Evolutionary conservation across 2,329 filamentous ascomycete genomes (phyloP), one percentile per base, ranked within the genome.

Genomic region (Penicillium carneum): DNA sequence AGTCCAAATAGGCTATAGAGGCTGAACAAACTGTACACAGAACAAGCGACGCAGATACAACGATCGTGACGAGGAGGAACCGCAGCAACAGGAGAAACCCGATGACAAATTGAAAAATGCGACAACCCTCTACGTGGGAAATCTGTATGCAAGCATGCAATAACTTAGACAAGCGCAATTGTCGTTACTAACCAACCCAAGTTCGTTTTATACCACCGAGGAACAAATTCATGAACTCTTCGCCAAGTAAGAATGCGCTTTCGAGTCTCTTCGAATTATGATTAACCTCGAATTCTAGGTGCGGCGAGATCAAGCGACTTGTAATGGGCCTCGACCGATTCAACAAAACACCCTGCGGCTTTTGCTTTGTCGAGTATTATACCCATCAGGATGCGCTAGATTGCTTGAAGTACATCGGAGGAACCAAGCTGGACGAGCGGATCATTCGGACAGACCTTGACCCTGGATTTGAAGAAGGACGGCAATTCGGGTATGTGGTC

Each of bases 321-420:
- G 88, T 99, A 67, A 99, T 99, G 95, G 95, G 95, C 51, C 87
- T 99, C 54, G 95, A 99, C 77, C 90, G 95, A 60, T 97, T 95
- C 83, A 91, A 90, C 79, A 99, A 99, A 83, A 99, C 95, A 0
- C 95, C 95, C 1, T 99, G 95, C 79, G 95, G 95, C 42, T 99
- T 99, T 84, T 99, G 95, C 84, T 99, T 99, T 75, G 95, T 99
- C 73, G 95, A 99, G 81, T 99, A 99, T 82, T 98, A 97, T 83
- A 97, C 90, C 33, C 95, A 98, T 78, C 90, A 97, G 75, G 95
- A 99, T 78, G 95, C 95, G 9, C 85, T 99, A 51, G 95, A 99
- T 77, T 98, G 94, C 80, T 89, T 99, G 88, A 99, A 98, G 81
- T 99, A 98, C 77, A 90, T 99, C 72, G 95, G 95, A 58, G 95